Base-by-base conservation (phyloP, 768 basidiomycete species). In the Rhodotorula diobovata region DNA sequence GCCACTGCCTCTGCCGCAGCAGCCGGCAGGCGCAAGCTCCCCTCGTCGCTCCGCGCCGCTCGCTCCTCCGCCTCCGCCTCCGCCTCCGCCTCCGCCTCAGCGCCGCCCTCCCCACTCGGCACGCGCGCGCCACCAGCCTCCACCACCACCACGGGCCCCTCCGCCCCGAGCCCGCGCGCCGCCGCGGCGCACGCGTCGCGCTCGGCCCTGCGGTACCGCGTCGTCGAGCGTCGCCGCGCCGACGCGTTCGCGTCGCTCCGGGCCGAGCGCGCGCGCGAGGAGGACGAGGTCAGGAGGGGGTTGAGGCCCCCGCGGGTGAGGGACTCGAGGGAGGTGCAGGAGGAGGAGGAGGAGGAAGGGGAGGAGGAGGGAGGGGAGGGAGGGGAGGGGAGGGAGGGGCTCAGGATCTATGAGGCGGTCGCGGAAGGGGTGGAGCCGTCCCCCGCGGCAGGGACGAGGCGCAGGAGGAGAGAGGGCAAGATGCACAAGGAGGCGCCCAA, bases 321-420 rank as follows among this genome's bases (percentile, higher is more conserved):
- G 30, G 61, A 63, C 14, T 34, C 30, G 35, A 45, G 45, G 15
- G 41, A 41, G 30, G 39, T 30, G 18, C 39, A 28, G 30, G 43
- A 32, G 20, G 14, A 48, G 25, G 32, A 46, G 41, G 51, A 43
- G 50, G 32, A 51, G 50, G 12, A 2, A 9, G 34, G 16, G 16
- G 12, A 28, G 34, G 23, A 10, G 14, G 6, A 43, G 45, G 23
- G 16, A 10, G 12, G 21, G 34, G 23, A 10, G 14, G 6, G 35
- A 37, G 23, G 34, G 20, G 39, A n/a, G 28, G 14, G 41, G 6
- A 46, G 54, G 18, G 41, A 53, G 14, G 53, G 46, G 14, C 28
- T 66, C 50, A 46, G 51, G 30, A 68, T 73, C 34, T 73, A 73
- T 21, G 71, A 73, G 8, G 71, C 71, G 12, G 63, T 73, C 15